Evolutionary conservation across 805 yeast genomes (phyloP).

Genomic region (Clavispora santaluciae): DNA sequence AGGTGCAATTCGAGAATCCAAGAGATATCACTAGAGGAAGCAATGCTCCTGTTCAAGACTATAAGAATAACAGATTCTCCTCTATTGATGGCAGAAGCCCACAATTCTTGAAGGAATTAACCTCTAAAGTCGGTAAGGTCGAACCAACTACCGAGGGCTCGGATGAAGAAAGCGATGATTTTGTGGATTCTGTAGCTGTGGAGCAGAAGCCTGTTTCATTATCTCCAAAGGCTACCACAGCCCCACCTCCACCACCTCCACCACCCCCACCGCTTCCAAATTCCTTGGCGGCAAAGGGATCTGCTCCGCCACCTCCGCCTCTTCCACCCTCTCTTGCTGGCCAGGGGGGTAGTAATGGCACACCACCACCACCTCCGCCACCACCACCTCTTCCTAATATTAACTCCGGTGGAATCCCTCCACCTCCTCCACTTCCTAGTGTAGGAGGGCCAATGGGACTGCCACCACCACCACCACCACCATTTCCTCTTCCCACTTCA

Average conservation of each 20-base stretch:
- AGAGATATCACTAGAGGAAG: slow-evolving; percentile 10
- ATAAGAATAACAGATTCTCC: slow-evolving; percentile 27
- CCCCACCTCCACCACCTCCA: slow-evolving; percentile 21
- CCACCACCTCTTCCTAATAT: slow-evolving; percentile 17
- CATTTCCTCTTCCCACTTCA: slow-evolving; percentile 16
- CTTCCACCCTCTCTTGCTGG: slow-evolving; percentile 12
- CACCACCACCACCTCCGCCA: slow-evolving; percentile 18
- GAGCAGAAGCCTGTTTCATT: neutral
- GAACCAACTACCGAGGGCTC: slow-evolving; percentile 28
- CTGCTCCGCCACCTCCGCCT: slow-evolving; percentile 32
- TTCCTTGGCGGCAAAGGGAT: slow-evolving; percentile 8
- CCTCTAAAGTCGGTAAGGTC: slow-evolving; percentile 43
- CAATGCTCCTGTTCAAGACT: slow-evolving; percentile 19
- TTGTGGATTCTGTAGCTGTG: slow-evolving; percentile 7
- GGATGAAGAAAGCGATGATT: slow-evolving; percentile 13
- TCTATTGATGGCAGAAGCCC: slow-evolving; percentile 42
- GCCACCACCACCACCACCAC: slow-evolving; percentile 22
- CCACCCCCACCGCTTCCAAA: slow-evolving; percentile 22
- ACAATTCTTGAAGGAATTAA: slow-evolving; percentile 49
- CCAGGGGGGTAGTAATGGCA: slow-evolving; percentile 3
- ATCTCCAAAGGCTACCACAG: neutral
- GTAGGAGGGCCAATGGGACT: slow-evolving; percentile 8
- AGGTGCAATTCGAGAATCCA: slow-evolving; percentile 20
- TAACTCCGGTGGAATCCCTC: slow-evolving; percentile 6
- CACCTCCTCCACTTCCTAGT: slow-evolving; percentile 20